Base-by-base conservation (phyloP, 345 rosid species). In the Populus davidiana region DNA sequence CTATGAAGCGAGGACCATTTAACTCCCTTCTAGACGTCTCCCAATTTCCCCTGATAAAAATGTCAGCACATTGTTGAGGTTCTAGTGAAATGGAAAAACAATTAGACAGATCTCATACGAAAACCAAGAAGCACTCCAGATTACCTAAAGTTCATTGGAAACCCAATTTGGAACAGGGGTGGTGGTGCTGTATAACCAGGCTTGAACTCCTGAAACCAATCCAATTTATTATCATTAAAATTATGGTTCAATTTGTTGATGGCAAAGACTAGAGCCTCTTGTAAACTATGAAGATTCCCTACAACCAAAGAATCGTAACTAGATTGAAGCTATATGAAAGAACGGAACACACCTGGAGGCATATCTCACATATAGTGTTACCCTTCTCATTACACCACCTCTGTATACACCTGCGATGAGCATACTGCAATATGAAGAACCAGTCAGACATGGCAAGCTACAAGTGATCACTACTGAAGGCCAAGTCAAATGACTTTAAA, bases 381-480 rank as follows among this genome's bases (percentile, higher is more conserved):
- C 98, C 98, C 87, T 94, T 94, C 86, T 94, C 95, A 65, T 94
- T 90, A 78, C 98, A 92, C 98, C 98, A 94, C 79, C 87, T 88
- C 82, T 94, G 98, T 21, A 94, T 90, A 56, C 98, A 92, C 76
- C 89, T 87, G 49, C 98, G 80, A 83, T 94, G 98, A 67, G 98
- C 96, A 81, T 90, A 88, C 96, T 92, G 89, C 73, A 74, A 83
- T 66, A 77, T 14, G 69, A 73, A 78, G 61, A 27, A 64, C 70
- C 69, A 72, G 20, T 33, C 7, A 66, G 41, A 29, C 47, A 66
- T 0, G 20, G 68, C 59, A 67, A 69, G 43, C 12, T 36, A 25
- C 27, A 61, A 61, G 21, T 47, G 50, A 13, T 47, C 50, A 47
- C 50, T 13, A 61, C 21, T 20, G 25, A 61, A 20, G 29, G 10